Evolutionary conservation across 2,329 filamentous ascomycete species (phyloP).

Genomic region (Aureobasidium sp.): DNA sequence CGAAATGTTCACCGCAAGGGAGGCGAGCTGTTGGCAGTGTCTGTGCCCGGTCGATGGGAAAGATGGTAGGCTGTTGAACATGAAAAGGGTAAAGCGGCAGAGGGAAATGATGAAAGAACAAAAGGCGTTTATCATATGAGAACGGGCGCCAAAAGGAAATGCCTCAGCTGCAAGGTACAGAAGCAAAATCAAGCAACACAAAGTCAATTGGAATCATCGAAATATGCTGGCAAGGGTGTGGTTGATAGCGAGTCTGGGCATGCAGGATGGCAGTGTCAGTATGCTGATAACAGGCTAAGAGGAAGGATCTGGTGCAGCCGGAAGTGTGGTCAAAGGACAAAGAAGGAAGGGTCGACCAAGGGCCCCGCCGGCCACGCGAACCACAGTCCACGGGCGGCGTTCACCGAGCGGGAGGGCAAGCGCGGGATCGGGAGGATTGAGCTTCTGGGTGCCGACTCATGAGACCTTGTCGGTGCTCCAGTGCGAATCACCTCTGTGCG

Average conservation of each 20-base stretch:
- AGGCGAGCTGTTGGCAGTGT: conserved; percentile 4
- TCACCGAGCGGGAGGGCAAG: background rate
- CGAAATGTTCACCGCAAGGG: background rate
- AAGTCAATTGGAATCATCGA: background rate
- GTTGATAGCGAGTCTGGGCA: no score
- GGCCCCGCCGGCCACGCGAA: conserved; percentile 10
- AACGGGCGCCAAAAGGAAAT: conserved; percentile 2
- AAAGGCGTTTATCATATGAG: background rate
- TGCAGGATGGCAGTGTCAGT: background rate
- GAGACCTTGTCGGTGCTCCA: background rate
- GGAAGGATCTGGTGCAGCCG: background rate
- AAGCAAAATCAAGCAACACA: background rate
- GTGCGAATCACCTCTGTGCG: background rate
- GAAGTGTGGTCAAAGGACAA: no score
- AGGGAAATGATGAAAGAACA: background rate
- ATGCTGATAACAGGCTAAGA: no score
- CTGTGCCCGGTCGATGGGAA: background rate
- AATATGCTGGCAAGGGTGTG: no score
- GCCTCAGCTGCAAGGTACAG: conserved; percentile 1
- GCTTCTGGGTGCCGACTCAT: no score
- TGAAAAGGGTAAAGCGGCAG: conserved; percentile 6
- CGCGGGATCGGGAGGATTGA: background rate
- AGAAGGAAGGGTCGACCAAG: no score
- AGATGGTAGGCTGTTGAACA: background rate
- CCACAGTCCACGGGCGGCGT: background rate